Evolutionary conservation across 192 early-diverging fungal species (phyloP), one percentile per base, ranked within the genome.

Genomic region (Rhizophlyctis rosea): DNA sequence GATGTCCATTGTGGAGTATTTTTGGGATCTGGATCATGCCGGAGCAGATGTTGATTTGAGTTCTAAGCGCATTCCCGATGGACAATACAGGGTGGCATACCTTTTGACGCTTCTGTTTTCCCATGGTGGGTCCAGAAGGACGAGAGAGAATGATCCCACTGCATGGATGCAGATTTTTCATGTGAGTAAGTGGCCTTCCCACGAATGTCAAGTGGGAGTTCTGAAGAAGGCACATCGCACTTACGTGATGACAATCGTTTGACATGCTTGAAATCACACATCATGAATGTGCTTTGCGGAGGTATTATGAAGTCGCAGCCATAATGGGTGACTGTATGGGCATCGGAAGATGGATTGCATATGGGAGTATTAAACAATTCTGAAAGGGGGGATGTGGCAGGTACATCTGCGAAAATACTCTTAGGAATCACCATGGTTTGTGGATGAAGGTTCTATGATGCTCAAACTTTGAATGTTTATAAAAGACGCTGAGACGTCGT

Each of bases 81-180:
- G n/a, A 49, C 11, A 51, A 28, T 34, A 35, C 28, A 39, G 25
- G 36, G 67, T 24, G 48, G n/a, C 18, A 60, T 71, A 76, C 68
- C 85, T 54, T 13, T 64, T 56, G 50, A 77, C 86, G 61, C 80
- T 82, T 54, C 78, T 75, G 60, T 90, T 90, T 18, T 78, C 78
- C 89, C 89, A 90, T 14, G 89, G 62, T 31, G 62, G 67, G 33
- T 65, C 57, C 64, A 68, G 55, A 3, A 70, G 54, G 14, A 68
- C 53, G 16, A 69, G 21, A 57, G 57, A 55, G 30, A 58, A 57
- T 16, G 35, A 61, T 2, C 28, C 47, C 13, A 67, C 57, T 57
- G 34, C n/a, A 48, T 9, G 9, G 11, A 50, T 2, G 65, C 9
- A 47, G 11, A 16, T 49, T 59, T 24, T 14, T 1, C 23, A 33